Percentiles rank a stretch among this genome's conserved stretches.
These are phyloP conservation scores for Cicer yamashitae DNA, from an alignment of 306 rosid genomes.

Conservation along the genomic window DNA sequence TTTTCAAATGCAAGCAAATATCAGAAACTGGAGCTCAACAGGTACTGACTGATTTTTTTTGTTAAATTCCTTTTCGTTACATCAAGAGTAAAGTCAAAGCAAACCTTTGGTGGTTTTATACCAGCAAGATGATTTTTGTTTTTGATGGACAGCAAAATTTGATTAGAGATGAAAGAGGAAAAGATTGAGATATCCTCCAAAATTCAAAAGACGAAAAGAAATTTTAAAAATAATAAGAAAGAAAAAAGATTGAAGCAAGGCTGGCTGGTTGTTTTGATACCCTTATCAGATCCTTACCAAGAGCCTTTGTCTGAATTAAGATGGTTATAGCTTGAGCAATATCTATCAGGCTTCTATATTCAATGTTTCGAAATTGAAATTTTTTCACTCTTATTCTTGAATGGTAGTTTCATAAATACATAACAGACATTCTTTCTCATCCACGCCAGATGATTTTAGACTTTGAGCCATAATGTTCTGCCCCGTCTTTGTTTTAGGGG, in stretches of 20 bases:
- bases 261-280: constrained; percentile 2
- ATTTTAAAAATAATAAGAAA: background rate
- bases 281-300: background rate
- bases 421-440: too few species aligned
- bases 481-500: too few species aligned
- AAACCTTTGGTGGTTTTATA: constrained; percentile 25
- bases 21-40: constrained; percentile 99
- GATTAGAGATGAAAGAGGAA: constrained; percentile 6
- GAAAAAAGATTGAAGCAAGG: background rate
- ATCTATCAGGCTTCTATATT: background rate
- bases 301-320: constrained; percentile 4
- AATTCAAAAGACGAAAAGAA: background rate
- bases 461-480: too few species aligned
- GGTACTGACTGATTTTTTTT: constrained; percentile 51
- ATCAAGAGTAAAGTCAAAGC: constrained; percentile 26
- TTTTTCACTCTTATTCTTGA: background rate
- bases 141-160: background rate
- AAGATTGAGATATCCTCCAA: constrained; percentile 5
- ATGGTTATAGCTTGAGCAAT: background rate
- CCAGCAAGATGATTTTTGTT: constrained; percentile 5
- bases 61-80: constrained; percentile 33
- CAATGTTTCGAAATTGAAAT: background rate
- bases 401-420: too few species aligned
- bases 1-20: constrained; percentile 98
- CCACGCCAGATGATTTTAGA: too few species aligned